phyloP scores from a whole-genome alignment of 768 basidiomycete species.

The Boletus insuetus region DNA sequence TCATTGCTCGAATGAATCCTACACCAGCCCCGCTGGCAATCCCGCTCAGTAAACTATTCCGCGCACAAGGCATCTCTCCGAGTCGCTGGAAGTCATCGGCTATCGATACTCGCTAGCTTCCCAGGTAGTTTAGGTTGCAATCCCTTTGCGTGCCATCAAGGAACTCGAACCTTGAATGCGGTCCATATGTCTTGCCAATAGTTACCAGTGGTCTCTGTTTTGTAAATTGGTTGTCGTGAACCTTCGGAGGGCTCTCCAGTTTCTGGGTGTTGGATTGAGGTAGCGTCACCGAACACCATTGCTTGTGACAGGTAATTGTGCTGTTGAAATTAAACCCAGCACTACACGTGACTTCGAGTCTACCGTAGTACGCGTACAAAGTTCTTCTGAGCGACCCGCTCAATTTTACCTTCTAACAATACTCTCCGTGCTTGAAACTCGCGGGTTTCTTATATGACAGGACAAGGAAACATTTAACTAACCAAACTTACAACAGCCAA shows the following conservation, averaged over 20 bases:
- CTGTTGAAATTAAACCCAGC: neutral
- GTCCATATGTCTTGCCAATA: conserved; percentile 32
- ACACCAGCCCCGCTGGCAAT: conserved; percentile 80
- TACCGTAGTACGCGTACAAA: too few relatives aligned
- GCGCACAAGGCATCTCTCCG: conserved; percentile 71
- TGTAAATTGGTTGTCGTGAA: conserved; percentile 25
- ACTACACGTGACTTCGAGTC: conserved; percentile 1
- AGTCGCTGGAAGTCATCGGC: conserved; percentile 58
- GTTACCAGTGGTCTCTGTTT: conserved; percentile 30
- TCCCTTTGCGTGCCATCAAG: neutral
- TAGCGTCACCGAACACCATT: conserved; percentile 9
- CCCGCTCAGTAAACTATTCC: conserved; percentile 71
- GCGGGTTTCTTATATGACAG: neutral
- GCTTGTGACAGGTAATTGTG: neutral
- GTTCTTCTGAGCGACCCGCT: too few relatives aligned
- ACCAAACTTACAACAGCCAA: neutral
- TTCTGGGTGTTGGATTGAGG: conserved; percentile 4
- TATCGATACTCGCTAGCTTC: conserved; percentile 47
- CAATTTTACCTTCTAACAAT: neutral
- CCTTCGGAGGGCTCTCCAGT: conserved; percentile 2
- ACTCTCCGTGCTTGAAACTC: neutral
- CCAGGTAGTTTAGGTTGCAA: conserved; percentile 14
- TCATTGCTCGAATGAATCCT: conserved; percentile 69
- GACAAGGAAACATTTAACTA: neutral
- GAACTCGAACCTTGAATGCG: conserved; percentile 30